Percentiles rank a stretch among this genome's conserved stretches.
phyloP scores from a whole-genome alignment of 768 basidiomycete species.

The Bullera alba region DNA sequence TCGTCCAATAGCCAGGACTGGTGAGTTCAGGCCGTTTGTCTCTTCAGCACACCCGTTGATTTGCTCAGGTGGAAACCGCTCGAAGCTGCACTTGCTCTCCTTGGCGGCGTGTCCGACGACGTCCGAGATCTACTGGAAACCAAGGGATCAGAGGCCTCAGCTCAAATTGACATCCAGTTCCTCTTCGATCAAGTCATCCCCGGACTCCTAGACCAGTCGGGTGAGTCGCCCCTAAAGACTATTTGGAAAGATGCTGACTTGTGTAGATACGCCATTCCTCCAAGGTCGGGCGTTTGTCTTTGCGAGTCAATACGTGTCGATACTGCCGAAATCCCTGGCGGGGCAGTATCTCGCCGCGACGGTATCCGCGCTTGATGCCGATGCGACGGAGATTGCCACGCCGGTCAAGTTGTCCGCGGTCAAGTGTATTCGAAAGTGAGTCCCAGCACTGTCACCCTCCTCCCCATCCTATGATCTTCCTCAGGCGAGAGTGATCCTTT shows the following conservation, averaged over 20 bases:
- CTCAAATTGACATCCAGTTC: slow-evolving; percentile 67
- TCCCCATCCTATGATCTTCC: not conserved
- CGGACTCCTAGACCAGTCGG: slow-evolving; percentile 60
- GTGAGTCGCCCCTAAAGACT: slow-evolving; percentile 48
- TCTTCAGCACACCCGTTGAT: not conserved
- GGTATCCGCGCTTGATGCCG: slow-evolving; percentile 71
- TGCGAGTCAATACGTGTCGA: slow-evolving; percentile 74
- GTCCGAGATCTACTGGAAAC: slow-evolving; percentile 71
- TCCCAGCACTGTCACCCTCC: too few relatives aligned
- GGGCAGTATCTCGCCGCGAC: slow-evolving; percentile 83
- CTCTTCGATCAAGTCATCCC: slow-evolving; percentile 75
- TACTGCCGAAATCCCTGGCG: slow-evolving; percentile 65
- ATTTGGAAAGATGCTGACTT: not conserved
- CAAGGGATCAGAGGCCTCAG: slow-evolving; percentile 58
- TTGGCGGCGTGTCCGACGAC: slow-evolving; percentile 73
- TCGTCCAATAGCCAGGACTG: slow-evolving; percentile 59
- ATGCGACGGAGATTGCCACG: slow-evolving; percentile 61
- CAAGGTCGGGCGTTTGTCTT: slow-evolving; percentile 94
- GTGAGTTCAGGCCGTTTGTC: slow-evolving; percentile 46
- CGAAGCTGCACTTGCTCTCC: slow-evolving; percentile 72
- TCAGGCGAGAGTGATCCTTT: not conserved
- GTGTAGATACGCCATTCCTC: slow-evolving; percentile 77
- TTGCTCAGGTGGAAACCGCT: slow-evolving; percentile 77
- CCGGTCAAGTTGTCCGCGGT: slow-evolving; percentile 92
- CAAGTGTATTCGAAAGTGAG: slow-evolving; percentile 85